A percentile compares a stretch with the other conserved stretches of the same genome.
Evolutionary conservation across 352 stramenopile species (phyloP).

Genomic region (Globisporangium echinulatum): DNA sequence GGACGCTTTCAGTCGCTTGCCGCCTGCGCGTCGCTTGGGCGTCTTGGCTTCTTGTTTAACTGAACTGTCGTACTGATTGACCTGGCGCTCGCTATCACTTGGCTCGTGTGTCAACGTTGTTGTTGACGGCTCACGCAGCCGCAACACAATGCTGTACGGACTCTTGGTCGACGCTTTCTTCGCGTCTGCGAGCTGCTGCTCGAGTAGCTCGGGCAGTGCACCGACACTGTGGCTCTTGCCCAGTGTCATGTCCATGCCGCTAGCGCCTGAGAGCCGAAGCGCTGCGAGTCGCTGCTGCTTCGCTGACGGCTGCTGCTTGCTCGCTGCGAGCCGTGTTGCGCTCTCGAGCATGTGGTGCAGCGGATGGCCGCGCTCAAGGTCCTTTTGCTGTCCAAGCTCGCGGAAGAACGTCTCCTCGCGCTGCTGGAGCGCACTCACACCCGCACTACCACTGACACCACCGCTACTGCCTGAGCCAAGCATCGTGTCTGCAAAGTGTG

Average conservation of each 20-base stretch:
- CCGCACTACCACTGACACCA: not conserved
- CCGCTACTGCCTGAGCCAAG: not conserved
- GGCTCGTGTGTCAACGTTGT: not conserved
- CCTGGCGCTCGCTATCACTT: not conserved
- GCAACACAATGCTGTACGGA: conserved; percentile 52
- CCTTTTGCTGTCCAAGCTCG: conserved; percentile 58
- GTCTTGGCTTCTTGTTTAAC: not conserved
- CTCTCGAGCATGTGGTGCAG: conserved; percentile 74
- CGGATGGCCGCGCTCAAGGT: conserved; percentile 38
- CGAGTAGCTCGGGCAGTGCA: conserved; percentile 33
- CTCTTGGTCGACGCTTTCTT: conserved; percentile 29
- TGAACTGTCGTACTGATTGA: no score
- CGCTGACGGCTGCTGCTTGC: conserved; percentile 11
- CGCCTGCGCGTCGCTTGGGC: not conserved
- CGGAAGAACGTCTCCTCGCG: conserved; percentile 68
- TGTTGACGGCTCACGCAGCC: conserved; percentile 15
- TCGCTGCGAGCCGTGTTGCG: conserved; percentile 30
- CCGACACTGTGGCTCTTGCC: conserved; percentile 32
- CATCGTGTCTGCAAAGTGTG: conserved; percentile 12
- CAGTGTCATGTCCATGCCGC: conserved; percentile 19
- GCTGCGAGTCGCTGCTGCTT: conserved; percentile 40
- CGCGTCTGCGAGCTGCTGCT: conserved; percentile 19
- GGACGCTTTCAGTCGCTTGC: conserved; percentile 1
- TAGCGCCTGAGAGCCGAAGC: conserved; percentile 13
- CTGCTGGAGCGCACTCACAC: conserved; percentile 10